Conservation (phyloP, 2,329 filamentous ascomycete genomes). For the Madurella mycetomatis region DNA sequence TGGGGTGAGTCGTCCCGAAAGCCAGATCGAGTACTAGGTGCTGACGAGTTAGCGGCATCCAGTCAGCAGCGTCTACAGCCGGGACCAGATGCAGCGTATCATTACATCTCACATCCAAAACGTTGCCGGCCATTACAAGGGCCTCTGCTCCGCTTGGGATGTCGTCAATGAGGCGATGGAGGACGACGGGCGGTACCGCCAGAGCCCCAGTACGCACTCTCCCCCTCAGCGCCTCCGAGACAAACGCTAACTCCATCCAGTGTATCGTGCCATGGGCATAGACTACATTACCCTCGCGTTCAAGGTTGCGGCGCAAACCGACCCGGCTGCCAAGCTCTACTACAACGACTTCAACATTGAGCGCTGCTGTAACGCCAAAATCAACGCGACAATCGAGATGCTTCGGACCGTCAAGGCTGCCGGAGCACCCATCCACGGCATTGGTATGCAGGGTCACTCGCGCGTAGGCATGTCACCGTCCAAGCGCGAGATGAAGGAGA, state of each 20-base stretch:
- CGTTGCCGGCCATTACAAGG: conserved; percentile 14
- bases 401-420: conserved; percentile 11
- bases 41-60: not conserved
- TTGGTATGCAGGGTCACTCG: conserved; percentile 15
- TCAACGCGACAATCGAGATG: conserved; percentile 13
- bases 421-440: conserved; percentile 13
- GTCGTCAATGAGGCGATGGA: conserved; percentile 18
- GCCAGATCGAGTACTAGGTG: too few relatives aligned
- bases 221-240: too few relatives aligned
- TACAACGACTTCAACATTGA: conserved; percentile 23
- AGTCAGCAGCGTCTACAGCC: conserved; percentile 10
- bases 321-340: conserved; percentile 18
- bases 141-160: conserved; percentile 11
- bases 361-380: conserved; percentile 15
- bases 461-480: conserved; percentile 16
- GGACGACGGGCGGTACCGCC: conserved; percentile 7
- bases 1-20: conserved; percentile 39
- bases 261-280: conserved; percentile 19
- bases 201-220: conserved; percentile 12
- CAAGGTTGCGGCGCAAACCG: conserved; percentile 13
- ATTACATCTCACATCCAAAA: conserved; percentile 15
- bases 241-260: not conserved
- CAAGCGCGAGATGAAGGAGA: conserved; percentile 13
- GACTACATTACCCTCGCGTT: conserved; percentile 19
- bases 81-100: conserved; percentile 15